phyloP scores from a whole-genome alignment of 1,139 yeast genomes.

The Sugiyamaella sp. region DNA sequence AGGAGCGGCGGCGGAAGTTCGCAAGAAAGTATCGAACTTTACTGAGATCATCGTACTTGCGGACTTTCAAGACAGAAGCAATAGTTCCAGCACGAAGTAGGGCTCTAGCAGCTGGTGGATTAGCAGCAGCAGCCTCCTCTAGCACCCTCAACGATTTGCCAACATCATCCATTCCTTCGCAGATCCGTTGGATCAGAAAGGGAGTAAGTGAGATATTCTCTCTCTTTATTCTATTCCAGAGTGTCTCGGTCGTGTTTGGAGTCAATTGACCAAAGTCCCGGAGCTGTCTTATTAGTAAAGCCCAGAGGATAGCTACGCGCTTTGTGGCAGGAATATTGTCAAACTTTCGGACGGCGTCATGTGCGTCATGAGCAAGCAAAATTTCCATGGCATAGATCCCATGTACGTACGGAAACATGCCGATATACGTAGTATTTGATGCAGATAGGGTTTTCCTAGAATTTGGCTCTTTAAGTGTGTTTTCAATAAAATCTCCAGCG shows the following conservation, averaged over 20 bases:
- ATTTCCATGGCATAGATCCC: constrained; percentile 31
- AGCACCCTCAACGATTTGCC: constrained; percentile 20
- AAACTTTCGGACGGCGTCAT: constrained; percentile 25
- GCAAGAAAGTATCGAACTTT: constrained; percentile 1
- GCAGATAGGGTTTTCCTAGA: constrained; percentile 4
- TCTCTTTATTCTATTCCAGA: constrained; percentile 32
- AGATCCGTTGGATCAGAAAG: constrained; percentile 29
- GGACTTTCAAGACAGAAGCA: constrained; percentile 7
- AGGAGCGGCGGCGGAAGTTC: constrained; percentile 4
- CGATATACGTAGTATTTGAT: constrained; percentile 18
- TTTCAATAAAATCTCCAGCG: too few relatives aligned
- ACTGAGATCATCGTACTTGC: constrained; percentile 5
- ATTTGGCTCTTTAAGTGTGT: too few relatives aligned
- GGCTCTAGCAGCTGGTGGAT: neutral
- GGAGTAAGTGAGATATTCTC: constrained; percentile 27
- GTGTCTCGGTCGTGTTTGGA: constrained; percentile 26
- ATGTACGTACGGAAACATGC: constrained; percentile 33
- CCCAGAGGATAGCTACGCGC: constrained; percentile 35
- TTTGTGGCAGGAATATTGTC: constrained; percentile 19
- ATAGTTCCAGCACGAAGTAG: constrained; percentile 1
- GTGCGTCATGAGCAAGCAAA: constrained; percentile 24
- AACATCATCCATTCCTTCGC: constrained; percentile 27
- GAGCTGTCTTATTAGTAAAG: constrained; percentile 29
- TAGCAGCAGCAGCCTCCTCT: constrained; percentile 8
- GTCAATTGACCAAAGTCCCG: constrained; percentile 30